These are phyloP conservation scores for Boletus vermiculosoides DNA, from an alignment of 768 basidiomycete genomes.

Conservation along the genomic window DNA sequence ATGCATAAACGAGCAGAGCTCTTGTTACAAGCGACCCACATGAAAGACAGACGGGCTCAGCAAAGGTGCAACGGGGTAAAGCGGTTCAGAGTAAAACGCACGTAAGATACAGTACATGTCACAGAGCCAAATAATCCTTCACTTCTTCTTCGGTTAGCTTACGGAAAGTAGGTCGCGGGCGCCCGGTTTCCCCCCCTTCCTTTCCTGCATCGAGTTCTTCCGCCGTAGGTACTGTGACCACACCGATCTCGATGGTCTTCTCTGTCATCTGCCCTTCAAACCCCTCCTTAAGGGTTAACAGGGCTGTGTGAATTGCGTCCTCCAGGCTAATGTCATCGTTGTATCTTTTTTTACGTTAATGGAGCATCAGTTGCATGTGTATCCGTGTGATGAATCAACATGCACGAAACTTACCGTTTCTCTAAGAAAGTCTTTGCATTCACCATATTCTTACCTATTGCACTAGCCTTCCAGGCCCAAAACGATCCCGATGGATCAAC, in stretches of 20 bases:
- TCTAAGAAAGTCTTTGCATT: constrained; percentile 99
- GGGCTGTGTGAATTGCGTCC: constrained; percentile 98
- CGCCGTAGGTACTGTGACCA: constrained; percentile 83
- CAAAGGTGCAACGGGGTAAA: constrained; percentile 7
- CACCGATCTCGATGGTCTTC: constrained; percentile 98
- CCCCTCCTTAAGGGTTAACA: constrained; percentile 96
- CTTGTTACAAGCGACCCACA: constrained; percentile 6
- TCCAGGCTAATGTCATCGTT: constrained; percentile 99
- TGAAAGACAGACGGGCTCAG: constrained; percentile 19
- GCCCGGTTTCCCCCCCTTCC: constrained; percentile 63
- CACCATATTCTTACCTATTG: constrained; percentile 99
- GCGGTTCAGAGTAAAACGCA: constrained; percentile 28
- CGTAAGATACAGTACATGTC: constrained; percentile 37
- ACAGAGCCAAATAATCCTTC: constrained; percentile 89
- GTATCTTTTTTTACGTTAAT: constrained; percentile 70
- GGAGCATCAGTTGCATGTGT: constrained; percentile 15
- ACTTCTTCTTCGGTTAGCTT: constrained; percentile 97
- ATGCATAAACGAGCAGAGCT: constrained; percentile 3
- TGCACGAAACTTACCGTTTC: constrained; percentile 70
- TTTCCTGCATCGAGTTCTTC: constrained; percentile 60
- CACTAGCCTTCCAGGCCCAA: constrained; percentile 99
- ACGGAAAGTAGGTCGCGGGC: constrained; percentile 86
- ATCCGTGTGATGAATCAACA: constrained; percentile 21
- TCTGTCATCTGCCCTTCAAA: constrained; percentile 99
- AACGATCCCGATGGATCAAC: constrained; percentile 98